Base-by-base conservation (phyloP, 2,329 filamentous ascomycete species). In the Massarina eburnea region DNA sequence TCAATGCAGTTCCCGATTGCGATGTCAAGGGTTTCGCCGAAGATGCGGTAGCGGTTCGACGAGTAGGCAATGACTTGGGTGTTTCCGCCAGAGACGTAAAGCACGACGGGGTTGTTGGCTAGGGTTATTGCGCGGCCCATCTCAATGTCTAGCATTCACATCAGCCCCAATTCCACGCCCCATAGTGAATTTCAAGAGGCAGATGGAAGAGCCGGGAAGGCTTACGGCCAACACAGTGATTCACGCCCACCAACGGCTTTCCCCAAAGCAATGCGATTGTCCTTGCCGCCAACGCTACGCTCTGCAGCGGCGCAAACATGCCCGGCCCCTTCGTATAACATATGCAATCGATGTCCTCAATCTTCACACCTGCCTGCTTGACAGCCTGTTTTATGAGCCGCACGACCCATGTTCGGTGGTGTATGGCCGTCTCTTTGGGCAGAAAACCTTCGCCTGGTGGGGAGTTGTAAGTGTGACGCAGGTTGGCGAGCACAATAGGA, bases 41-140 rank as follows among this genome's bases (percentile, higher is more conserved):
- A 99, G 68, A 99, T 99, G 46, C 94, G 87, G 75, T 99, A 99
- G 46, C 92, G 82, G 68, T 91, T 89, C 54, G 92, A 88, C 27
- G 90, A 91, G 74, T 97, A 99, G 37, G 94, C 94, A 57, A 97
- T 97, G 20, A 97, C 92, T 74, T 99, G 92, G 12, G 92, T 96
- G 76, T 99, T 99, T 47, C 94, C 94, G 51, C 94, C 94, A 18
- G 84, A 90, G 32, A 97, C 94, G 72, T 99, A 99, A 30, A 99
- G 78, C 38, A 99, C 94, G 27, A 97, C 91, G 0, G 94, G 94
- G 72, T 99, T 92, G 19, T 81, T 76, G 14, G 94, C 91, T 48
- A 89, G 88, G 4, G 94, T 97, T 66, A 99, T 96, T 48, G 88
- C 81, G 40, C 94, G 82, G 24, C 94, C 94, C 94, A 99, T 99